Evolutionary conservation across 768 basidiomycete genomes (phyloP).

Genomic region (Termitomyces sp.): DNA sequence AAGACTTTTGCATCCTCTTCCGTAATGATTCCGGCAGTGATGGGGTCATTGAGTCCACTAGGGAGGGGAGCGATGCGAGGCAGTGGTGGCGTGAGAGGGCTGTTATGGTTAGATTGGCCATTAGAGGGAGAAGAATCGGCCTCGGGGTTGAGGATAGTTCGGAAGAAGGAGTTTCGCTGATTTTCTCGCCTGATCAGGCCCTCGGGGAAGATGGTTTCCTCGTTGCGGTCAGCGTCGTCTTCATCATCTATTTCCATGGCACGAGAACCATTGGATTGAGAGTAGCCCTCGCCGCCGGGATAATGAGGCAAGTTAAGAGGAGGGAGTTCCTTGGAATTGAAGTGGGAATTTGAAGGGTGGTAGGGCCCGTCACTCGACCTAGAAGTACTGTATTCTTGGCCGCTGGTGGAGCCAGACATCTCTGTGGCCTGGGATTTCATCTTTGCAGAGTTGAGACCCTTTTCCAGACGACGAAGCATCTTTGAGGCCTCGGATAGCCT

Average conservation of each 20-base stretch:
- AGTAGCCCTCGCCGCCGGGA: constrained; percentile 29
- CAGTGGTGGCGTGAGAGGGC: constrained; percentile 38
- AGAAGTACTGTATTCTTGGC: constrained; percentile 19
- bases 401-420: constrained; percentile 27
- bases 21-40: constrained; percentile 65
- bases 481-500: constrained; percentile 88
- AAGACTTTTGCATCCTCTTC: constrained; percentile 68
- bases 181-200: constrained; percentile 72
- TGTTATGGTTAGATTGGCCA: constrained; percentile 28
- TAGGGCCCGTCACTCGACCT: constrained; percentile 30
- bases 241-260: constrained; percentile 58
- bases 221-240: constrained; percentile 55
- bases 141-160: constrained; percentile 77
- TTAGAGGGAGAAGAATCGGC: constrained; percentile 36
- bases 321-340: constrained; percentile 44
- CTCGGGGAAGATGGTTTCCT: constrained; percentile 68
- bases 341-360: constrained; percentile 30
- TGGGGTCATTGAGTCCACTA: constrained; percentile 56
- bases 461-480: constrained; percentile 84
- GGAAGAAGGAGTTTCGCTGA: constrained; percentile 73
- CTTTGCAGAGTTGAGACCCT: constrained; percentile 74
- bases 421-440: constrained; percentile 56
- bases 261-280: constrained; percentile 34
- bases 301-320: constrained; percentile 43
- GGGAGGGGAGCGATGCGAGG: constrained; percentile 34